Percentiles rank a stretch among this genome's conserved stretches.
Evolutionary conservation across 2,329 filamentous ascomycete species (phyloP).

Genomic region (Aspergillus sp.): DNA sequence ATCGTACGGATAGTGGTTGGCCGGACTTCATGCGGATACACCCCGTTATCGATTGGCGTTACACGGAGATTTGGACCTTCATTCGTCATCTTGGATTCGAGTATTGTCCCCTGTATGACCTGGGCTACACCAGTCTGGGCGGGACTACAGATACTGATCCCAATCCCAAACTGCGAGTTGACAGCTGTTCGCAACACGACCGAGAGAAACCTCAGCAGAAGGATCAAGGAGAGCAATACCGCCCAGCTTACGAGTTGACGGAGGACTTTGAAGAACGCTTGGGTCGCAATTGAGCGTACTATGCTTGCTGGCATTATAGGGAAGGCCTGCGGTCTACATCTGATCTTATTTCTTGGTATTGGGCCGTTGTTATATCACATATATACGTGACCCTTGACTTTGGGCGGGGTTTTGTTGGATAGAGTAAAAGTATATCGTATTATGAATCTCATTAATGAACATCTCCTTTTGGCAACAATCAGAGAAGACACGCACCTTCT

Average conservation of each 20-base stretch:
- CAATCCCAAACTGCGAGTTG: conserved; percentile 62
- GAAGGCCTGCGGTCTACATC: neutral
- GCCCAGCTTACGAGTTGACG: conserved; percentile 66
- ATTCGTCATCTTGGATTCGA: conserved; percentile 63
- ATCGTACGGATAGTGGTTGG: conserved; percentile 82
- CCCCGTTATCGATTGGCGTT: conserved; percentile 96
- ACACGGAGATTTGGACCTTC: conserved; percentile 87
- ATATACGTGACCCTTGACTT: neutral
- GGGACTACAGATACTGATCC: conserved; percentile 81
- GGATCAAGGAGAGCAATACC: conserved; percentile 40
- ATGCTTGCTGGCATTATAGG: too few relatives aligned
- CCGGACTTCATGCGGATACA: conserved; percentile 87
- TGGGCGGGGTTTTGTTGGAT: neutral
- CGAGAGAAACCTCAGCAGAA: conserved; percentile 18
- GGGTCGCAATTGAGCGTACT: conserved; percentile 51
- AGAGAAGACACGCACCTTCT: conserved; percentile 12
- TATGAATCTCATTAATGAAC: too few relatives aligned
- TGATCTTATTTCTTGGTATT: neutral
- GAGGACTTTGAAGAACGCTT: conserved; percentile 71
- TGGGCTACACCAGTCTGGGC: conserved; percentile 85
- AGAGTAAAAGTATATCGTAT: neutral
- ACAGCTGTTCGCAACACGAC: conserved; percentile 16
- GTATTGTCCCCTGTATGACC: conserved; percentile 82
- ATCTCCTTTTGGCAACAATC: neutral
- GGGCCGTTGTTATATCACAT: neutral